Percentiles rank a stretch among this genome's conserved stretches.
phyloP scores from a whole-genome alignment of 2,329 filamentous ascomycete genomes.

The Cladosporium colombiae region DNA sequence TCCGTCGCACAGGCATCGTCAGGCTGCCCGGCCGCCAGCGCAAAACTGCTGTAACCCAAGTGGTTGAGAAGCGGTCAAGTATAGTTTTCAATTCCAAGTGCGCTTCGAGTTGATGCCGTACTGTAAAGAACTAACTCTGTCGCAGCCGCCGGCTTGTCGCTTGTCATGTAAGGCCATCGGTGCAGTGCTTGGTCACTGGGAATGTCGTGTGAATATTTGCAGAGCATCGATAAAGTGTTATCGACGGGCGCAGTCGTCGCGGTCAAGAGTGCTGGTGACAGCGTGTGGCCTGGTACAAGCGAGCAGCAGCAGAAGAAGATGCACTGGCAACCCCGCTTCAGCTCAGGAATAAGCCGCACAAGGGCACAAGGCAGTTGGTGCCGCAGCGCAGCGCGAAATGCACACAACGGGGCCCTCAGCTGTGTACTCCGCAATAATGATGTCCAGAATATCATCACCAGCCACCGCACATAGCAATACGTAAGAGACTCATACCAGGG shows the following conservation, averaged over 20 bases:
- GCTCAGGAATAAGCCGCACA: not conserved
- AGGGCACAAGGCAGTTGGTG: no score
- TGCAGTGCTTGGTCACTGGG: not conserved
- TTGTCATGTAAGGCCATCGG: not conserved
- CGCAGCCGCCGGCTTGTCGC: not conserved
- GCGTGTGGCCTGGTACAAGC: not conserved
- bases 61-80: slow-evolving; percentile 6
- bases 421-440: slow-evolving; percentile 2
- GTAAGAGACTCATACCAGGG: slow-evolving; percentile 3
- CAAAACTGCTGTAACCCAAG: not conserved
- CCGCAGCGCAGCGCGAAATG: not conserved
- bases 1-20: not conserved
- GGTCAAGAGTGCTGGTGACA: not conserved
- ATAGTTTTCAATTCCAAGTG: not conserved
- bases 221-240: not conserved
- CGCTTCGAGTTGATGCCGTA: not conserved
- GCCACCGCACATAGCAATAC: slow-evolving; percentile 14
- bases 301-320: not conserved
- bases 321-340: not conserved
- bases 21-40: not conserved
- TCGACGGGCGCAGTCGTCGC: not conserved
- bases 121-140: not conserved
- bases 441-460: not conserved
- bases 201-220: not conserved
- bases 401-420: not conserved